Conservation (phyloP, 352 stramenopile genomes). For the Phytophthora tubulina region DNA sequence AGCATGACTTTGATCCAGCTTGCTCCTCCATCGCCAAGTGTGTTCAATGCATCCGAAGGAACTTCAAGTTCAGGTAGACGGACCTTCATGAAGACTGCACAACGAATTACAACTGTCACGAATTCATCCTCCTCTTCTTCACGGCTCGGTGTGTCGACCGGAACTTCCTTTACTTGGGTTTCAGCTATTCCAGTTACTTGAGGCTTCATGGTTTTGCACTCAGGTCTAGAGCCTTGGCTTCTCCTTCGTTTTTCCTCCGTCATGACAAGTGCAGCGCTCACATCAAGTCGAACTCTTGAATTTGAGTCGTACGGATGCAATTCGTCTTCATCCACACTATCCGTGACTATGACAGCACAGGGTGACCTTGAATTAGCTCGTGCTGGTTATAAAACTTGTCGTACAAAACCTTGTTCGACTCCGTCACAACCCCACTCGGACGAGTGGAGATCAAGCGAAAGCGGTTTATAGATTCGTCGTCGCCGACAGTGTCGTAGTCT, state of each 20-base stretch:
- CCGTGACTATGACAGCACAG: slow-evolving; percentile 33
- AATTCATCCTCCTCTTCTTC: not conserved
- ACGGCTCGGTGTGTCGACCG: not conserved
- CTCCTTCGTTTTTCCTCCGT: slow-evolving; percentile 1
- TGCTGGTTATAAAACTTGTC: slow-evolving; percentile 35
- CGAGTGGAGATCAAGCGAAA: slow-evolving; percentile 37
- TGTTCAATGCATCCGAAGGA: not conserved
- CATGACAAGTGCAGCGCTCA: slow-evolving; percentile 34
- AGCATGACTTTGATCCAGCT: slow-evolving; percentile 32
- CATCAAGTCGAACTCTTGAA: slow-evolving; percentile 39
- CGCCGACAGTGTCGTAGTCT: slow-evolving; percentile 44
- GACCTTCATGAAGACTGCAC: slow-evolving; percentile 26
- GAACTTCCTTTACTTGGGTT: not conserved
- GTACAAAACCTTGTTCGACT: slow-evolving; percentile 42
- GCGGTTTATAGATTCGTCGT: slow-evolving; percentile 30
- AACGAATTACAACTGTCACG: slow-evolving; percentile 30
- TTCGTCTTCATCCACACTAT: slow-evolving; percentile 47
- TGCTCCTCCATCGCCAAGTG: slow-evolving; percentile 7
- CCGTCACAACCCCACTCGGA: slow-evolving; percentile 18
- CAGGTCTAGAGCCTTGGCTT: not conserved
- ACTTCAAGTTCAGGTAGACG: slow-evolving; percentile 10
- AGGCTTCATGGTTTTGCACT: slow-evolving; percentile 1
- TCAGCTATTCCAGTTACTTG: not conserved
- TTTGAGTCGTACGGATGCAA: slow-evolving; percentile 46
- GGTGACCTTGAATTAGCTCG: not conserved